Base-by-base conservation (phyloP, 352 stramenopile species). In the Globisporangium abappressorium region DNA sequence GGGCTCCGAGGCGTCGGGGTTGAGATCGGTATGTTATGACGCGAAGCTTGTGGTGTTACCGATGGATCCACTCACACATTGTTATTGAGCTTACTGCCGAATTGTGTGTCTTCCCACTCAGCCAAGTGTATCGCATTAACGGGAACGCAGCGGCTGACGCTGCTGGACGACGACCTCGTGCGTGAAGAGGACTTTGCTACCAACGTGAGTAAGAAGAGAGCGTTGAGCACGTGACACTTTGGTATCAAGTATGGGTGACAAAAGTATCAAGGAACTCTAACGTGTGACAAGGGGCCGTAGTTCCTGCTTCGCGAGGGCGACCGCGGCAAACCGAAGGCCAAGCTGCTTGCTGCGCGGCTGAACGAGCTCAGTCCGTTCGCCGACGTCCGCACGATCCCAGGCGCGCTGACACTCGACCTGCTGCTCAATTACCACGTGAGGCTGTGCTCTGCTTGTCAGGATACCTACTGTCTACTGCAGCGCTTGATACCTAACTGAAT, bases 111-210 rank as follows among this genome's bases (percentile, higher is more conserved):
- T 34, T 22, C 8, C 41, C 47, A 55, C 9, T 33, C 20, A 84
- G 76, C 75, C 56, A 82, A 81, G 49, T 82, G 73, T 36, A 58
- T 84, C 9, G 65, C 70, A 20, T 24, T 80, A n/a, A 72, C 68
- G 53, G 76, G 78, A 9, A 54, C 79, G 26, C 75, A 78, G 68
- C 60, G 70, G 3, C 68, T 86, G 34, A 83, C 74, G 38, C 69
- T 86, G 5, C 65, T 79, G 68, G 78, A 84, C 60, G 78, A 86
- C 43, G 76, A 82, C 49, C 69, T 76, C 36, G 71, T 84, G 12
- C 71, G 71, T 15, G 67, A 78, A 49, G 74, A 80, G 59, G 78
- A 83, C 53, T 30, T 80, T n/a, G 38, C 59, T 5, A 55, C 71
- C 11, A 77, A 74, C 59, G 75, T 68, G 54, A 64, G 15, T 20